phyloP scores from a whole-genome alignment of 1,139 yeast genomes.

The Sugiyamaella novakii region DNA sequence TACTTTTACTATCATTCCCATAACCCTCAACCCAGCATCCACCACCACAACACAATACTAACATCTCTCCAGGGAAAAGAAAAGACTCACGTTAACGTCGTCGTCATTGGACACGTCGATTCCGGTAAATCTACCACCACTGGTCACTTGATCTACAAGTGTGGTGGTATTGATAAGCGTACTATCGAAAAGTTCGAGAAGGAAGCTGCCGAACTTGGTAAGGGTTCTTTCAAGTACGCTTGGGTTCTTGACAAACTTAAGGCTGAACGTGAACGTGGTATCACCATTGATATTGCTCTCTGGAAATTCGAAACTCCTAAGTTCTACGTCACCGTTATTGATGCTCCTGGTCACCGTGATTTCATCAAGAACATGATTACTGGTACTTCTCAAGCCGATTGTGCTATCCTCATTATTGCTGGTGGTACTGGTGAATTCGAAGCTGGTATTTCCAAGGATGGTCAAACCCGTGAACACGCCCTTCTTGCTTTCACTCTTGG shows the following conservation, averaged over 20 bases:
- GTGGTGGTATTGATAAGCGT: constrained; percentile 92
- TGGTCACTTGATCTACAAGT: constrained; percentile 98
- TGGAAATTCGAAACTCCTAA: constrained; percentile 97
- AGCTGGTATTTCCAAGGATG: constrained; percentile 93
- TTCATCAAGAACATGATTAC: constrained; percentile 94
- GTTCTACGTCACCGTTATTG: constrained; percentile 89
- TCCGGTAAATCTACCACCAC: constrained; percentile 98
- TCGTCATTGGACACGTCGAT: constrained; percentile 99
- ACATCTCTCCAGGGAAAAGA: constrained; percentile 66
- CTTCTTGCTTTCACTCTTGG: constrained; percentile 87
- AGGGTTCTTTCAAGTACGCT: constrained; percentile 98
- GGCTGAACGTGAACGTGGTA: constrained; percentile 98
- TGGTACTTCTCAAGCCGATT: constrained; percentile 95
- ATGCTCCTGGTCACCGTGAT: constrained; percentile 97
- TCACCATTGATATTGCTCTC: constrained; percentile 91
- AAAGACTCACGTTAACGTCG: constrained; percentile 98
- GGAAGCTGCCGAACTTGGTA: constrained; percentile 98
- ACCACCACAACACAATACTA: too few relatives aligned
- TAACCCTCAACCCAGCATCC: too few relatives aligned
- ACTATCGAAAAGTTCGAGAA: constrained; percentile 98
- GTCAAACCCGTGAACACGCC: constrained; percentile 95
- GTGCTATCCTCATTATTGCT: constrained; percentile 87
- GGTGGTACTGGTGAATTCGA: constrained; percentile 95
- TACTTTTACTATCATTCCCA: too few relatives aligned
- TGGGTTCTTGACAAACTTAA: constrained; percentile 95